phyloP scores from a whole-genome alignment of 331 rosid species.

The Pyracantha coccinea region DNA sequence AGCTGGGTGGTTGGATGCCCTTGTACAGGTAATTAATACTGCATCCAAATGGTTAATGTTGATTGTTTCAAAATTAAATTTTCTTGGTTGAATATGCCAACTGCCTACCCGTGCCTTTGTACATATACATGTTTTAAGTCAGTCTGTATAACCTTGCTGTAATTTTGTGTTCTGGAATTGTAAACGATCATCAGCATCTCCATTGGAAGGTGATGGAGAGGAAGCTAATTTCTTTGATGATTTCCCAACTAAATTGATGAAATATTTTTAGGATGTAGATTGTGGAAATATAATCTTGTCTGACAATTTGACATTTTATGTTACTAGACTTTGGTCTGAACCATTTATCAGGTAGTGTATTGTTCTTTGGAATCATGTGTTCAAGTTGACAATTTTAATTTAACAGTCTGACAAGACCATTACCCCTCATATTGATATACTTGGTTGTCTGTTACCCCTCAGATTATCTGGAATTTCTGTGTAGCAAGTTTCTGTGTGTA shows the following conservation, averaged over 20 bases:
- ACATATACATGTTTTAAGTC: not conserved
- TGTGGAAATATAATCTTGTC: not conserved
- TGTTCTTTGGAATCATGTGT: not conserved
- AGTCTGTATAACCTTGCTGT: not conserved
- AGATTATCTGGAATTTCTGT: not conserved
- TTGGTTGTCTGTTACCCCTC: not conserved
- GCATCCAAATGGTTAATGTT: not conserved
- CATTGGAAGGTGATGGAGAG: not conserved
- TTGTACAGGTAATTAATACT: conserved; percentile 57
- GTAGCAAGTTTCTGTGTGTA: conserved; percentile 7
- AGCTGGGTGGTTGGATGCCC: conserved; percentile 68
- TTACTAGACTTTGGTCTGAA: not conserved
- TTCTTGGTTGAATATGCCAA: not conserved
- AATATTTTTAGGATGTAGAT: not conserved
- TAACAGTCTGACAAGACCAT: not conserved
- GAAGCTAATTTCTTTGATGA: not conserved
- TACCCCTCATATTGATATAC: not conserved
- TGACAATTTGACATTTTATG: not conserved
- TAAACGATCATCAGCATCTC: not conserved
- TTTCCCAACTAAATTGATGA: not conserved
- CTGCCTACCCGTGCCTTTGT: not conserved
- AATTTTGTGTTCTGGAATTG: not conserved
- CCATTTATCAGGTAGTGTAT: not conserved
- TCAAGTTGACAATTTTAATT: not conserved
- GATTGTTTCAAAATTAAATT: not conserved